Percentiles rank a stretch among this genome's conserved stretches.
phyloP scores from a whole-genome alignment of 805 yeast genomes.

The Wickerhamomyces tratensis region DNA sequence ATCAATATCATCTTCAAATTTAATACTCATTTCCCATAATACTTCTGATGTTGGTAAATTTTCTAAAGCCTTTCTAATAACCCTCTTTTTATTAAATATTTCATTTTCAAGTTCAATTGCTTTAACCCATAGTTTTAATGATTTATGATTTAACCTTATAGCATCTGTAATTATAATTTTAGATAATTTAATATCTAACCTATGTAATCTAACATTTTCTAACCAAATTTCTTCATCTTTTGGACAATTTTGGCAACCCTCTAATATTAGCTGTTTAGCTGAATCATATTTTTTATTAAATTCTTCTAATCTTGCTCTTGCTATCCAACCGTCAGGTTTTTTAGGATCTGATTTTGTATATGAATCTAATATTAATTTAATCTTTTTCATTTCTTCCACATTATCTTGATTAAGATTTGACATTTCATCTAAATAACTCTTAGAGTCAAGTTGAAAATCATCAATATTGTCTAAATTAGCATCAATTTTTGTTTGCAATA shows the following conservation, averaged over 20 bases:
- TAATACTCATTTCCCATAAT: slow-evolving; percentile 64
- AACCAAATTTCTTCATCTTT: slow-evolving; percentile 72
- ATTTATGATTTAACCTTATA: slow-evolving; percentile 41
- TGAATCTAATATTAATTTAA: slow-evolving; percentile 53
- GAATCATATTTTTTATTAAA: slow-evolving; percentile 40
- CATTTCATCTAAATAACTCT: slow-evolving; percentile 31
- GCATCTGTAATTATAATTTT: slow-evolving; percentile 59
- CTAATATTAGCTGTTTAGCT: slow-evolving; percentile 55
- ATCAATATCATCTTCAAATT: slow-evolving; percentile 41
- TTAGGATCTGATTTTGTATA: slow-evolving; percentile 64
- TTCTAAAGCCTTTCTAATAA: slow-evolving; percentile 66
- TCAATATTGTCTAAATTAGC: slow-evolving; percentile 12
- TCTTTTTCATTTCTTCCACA: slow-evolving; percentile 48
- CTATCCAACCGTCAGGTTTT: slow-evolving; percentile 77
- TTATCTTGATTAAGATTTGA: slow-evolving; percentile 4
- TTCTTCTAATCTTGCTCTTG: slow-evolving; percentile 73
- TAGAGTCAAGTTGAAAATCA: slow-evolving; percentile 9
- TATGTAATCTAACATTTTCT: slow-evolving; percentile 60
- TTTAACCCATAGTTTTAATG: slow-evolving; percentile 62
- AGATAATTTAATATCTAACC: slow-evolving; percentile 31
- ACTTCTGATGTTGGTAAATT: slow-evolving; percentile 42
- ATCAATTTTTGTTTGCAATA: slow-evolving; percentile 48
- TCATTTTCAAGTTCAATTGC: slow-evolving; percentile 64
- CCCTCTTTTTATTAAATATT: slow-evolving; percentile 36
- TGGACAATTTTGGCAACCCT: slow-evolving; percentile 68